These are phyloP conservation scores for Diplodia intermedia DNA, from an alignment of 2,329 filamentous ascomycete species.

Conservation along the genomic window DNA sequence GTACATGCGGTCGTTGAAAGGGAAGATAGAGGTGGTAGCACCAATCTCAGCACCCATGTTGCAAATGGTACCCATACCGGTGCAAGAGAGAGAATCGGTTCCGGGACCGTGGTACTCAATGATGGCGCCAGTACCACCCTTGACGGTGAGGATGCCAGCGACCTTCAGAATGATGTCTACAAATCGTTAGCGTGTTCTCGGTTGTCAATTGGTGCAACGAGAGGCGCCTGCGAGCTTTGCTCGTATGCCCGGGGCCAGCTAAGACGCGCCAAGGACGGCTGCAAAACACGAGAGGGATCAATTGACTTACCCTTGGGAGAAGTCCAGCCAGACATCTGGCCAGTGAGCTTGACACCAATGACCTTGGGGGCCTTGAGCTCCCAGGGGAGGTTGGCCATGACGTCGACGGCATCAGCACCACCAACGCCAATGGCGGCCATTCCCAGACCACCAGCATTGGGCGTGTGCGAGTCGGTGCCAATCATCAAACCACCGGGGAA, in stretches of 20 bases:
- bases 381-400: conserved; percentile 97
- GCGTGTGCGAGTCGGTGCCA: conserved; percentile 97
- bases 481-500: conserved; percentile 98
- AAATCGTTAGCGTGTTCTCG: conserved; percentile 4
- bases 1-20: conserved; percentile 98
- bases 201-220: conserved; percentile 5
- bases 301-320: conserved; percentile 78
- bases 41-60: conserved; percentile 70
- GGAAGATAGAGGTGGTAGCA: conserved; percentile 93
- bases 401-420: conserved; percentile 97
- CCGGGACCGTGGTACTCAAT: conserved; percentile 79
- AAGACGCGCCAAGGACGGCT: conserved; percentile 14
- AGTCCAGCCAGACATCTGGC: conserved; percentile 87
- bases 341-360: conserved; percentile 95
- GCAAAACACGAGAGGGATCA: conserved; percentile 30
- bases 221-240: conserved; percentile 1
- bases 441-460: conserved; percentile 94
- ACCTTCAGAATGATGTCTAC: conserved; percentile 96
- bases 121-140: conserved; percentile 94
- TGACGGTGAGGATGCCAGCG: conserved; percentile 94
- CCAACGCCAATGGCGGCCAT: conserved; percentile 96
- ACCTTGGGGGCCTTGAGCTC: conserved; percentile 97
- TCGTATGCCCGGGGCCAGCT: conserved; percentile 2
- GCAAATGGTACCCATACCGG: conserved; percentile 85
- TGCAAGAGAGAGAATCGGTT: conserved; percentile 75